Conservation (phyloP, 2,329 filamentous ascomycete species). For the Drechslera avenae region DNA sequence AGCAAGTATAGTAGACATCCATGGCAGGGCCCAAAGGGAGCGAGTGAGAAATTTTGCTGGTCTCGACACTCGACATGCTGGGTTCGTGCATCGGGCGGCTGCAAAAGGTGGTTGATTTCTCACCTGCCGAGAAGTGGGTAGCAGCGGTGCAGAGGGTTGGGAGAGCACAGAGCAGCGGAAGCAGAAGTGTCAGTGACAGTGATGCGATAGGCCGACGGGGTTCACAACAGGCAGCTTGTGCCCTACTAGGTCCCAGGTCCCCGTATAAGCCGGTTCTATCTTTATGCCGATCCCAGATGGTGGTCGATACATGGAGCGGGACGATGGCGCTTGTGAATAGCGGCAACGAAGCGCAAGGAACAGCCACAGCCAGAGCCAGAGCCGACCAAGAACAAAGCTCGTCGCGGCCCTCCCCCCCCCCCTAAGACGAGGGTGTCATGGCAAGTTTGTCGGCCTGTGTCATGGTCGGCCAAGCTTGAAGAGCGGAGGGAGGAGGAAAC, state of each 20-base stretch:
- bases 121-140: conserved; percentile 16
- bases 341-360: conserved; percentile 14
- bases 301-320: conserved; percentile 28
- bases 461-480: not conserved
- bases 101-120: conserved; percentile 24
- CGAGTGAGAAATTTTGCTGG: not conserved
- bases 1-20: no score
- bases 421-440: no score
- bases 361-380: not conserved
- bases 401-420: no score
- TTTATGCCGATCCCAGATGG: conserved; percentile 41
- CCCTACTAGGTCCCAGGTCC: conserved; percentile 30
- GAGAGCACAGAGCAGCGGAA: conserved; percentile 26
- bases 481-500: conserved; percentile 1
- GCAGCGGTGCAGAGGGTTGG: conserved; percentile 19
- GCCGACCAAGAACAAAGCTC: not conserved
- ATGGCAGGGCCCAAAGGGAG: not conserved
- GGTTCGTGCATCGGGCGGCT: conserved; percentile 21
- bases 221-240: conserved; percentile 28
- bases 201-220: conserved; percentile 35
- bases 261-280: conserved; percentile 28
- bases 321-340: conserved; percentile 15
- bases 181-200: conserved; percentile 7
- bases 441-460: no score
- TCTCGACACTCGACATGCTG: conserved; percentile 3